phyloP scores from a whole-genome alignment of 306 rosid species.

The Medicago ruthenica region DNA sequence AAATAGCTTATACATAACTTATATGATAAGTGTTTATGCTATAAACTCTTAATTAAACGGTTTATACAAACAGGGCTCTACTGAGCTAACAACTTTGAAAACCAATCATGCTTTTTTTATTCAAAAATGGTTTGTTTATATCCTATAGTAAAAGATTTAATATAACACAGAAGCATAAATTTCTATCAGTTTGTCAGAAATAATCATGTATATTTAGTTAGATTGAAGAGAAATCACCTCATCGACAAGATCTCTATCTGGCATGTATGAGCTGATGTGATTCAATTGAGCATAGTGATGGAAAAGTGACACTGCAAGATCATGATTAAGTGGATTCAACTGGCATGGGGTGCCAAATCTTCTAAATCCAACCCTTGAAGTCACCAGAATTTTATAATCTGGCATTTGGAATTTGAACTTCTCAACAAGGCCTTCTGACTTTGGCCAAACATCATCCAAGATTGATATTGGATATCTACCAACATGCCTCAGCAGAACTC shows the following conservation, averaged over 20 bases:
- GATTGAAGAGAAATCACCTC: conserved; percentile 48
- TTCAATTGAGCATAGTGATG: background rate
- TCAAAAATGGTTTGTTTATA: too few relatives aligned
- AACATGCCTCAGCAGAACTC: conserved; percentile 36
- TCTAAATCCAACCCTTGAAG: conserved; percentile 58
- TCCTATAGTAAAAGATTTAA: too few relatives aligned
- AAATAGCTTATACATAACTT: background rate
- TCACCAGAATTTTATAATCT: conserved; percentile 19
- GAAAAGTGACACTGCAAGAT: background rate
- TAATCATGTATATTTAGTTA: conserved; percentile 4
- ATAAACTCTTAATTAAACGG: too few relatives aligned
- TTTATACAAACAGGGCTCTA: too few relatives aligned
- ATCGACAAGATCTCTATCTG: conserved; percentile 36
- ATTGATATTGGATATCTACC: conserved; percentile 47
- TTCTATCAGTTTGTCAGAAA: too few relatives aligned
- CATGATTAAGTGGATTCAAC: conserved; percentile 44
- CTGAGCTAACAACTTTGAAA: too few relatives aligned
- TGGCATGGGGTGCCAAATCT: conserved; percentile 39
- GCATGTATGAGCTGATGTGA: conserved; percentile 18
- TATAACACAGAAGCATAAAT: too few relatives aligned
- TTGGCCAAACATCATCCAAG: conserved; percentile 72
- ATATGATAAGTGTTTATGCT: too few relatives aligned
- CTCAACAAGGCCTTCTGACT: conserved; percentile 50
- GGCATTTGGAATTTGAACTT: conserved; percentile 40
- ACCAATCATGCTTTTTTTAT: too few relatives aligned